Evolutionary conservation across 371 early-diverging fungal genomes (phyloP).

Genomic region (Mortierella sp.): DNA sequence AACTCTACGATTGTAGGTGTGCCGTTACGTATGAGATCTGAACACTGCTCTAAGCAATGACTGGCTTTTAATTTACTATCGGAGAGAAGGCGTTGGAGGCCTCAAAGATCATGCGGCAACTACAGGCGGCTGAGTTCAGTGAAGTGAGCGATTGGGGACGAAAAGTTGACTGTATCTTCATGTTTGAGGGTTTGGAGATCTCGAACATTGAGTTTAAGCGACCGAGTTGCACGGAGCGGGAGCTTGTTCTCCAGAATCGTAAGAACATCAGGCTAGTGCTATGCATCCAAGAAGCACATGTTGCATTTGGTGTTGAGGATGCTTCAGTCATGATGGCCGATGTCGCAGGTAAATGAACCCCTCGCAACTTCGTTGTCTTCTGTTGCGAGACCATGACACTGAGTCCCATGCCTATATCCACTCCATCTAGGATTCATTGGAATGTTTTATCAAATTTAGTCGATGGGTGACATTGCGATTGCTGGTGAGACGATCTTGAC

Average conservation of each 20-base stretch:
- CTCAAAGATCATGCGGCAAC: neutral
- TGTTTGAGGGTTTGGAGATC: neutral
- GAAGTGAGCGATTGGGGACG: neutral
- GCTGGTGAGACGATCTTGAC: slow-evolving; percentile 4
- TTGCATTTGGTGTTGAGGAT: slow-evolving; percentile 13
- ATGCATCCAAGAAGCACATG: slow-evolving; percentile 13
- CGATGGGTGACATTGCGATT: slow-evolving; percentile 4
- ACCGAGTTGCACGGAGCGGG: neutral
- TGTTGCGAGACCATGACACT: neutral
- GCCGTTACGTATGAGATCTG: no score
- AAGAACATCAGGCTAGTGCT: no score
- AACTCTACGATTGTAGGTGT: no score
- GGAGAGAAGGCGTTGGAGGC: neutral
- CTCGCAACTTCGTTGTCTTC: no score
- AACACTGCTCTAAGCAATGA: no score
- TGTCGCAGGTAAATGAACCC: slow-evolving; percentile 18
- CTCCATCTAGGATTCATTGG: slow-evolving; percentile 2
- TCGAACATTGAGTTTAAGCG: neutral
- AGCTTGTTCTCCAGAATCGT: neutral
- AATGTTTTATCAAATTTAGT: neutral
- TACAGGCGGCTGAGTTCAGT: neutral
- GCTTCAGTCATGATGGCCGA: slow-evolving; percentile 24
- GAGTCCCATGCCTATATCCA: neutral
- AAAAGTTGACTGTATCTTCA: neutral
- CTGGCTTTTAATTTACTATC: no score